These are phyloP conservation scores for Schizothecium vesticola DNA, from an alignment of 495 filamentous ascomycete genomes.

Conservation along the genomic window DNA sequence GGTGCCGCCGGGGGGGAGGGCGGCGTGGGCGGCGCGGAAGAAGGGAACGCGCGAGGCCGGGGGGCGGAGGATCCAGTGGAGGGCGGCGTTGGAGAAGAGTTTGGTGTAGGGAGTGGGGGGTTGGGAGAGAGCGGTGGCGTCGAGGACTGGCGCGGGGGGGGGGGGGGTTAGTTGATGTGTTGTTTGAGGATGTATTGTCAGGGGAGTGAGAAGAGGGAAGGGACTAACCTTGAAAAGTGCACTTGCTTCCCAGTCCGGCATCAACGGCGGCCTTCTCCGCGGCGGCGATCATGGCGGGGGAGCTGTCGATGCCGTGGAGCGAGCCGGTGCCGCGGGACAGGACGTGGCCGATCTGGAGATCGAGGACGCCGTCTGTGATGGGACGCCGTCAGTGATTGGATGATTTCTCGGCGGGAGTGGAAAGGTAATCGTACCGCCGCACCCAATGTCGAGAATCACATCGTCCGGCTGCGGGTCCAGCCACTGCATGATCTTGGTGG, in stretches of 20 bases:
- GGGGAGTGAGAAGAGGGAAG: no score
- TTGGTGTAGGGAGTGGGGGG: slow-evolving; percentile 45
- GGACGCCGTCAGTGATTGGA: neutral
- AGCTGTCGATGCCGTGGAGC: slow-evolving; percentile 63
- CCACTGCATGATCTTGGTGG: slow-evolving; percentile 58
- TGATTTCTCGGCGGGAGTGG: neutral
- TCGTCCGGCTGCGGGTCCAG: slow-evolving; percentile 58
- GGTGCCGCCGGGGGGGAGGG: slow-evolving; percentile 51
- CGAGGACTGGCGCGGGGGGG: slow-evolving; percentile 24
- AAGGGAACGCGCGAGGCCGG: slow-evolving; percentile 27
- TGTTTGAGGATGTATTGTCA: no score
- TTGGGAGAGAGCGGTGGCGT: slow-evolving; percentile 28
- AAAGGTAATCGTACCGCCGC: slow-evolving; percentile 48
- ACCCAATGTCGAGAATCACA: slow-evolving; percentile 66
- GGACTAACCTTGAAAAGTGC: slow-evolving; percentile 40
- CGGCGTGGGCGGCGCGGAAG: slow-evolving; percentile 44
- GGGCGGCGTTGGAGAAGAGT: slow-evolving; percentile 71
- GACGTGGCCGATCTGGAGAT: slow-evolving; percentile 46
- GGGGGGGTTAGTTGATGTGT: neutral
- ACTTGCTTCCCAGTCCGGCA: slow-evolving; percentile 21
- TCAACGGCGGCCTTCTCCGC: slow-evolving; percentile 35
- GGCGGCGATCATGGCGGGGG: slow-evolving; percentile 57
- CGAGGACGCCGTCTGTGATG: slow-evolving; percentile 57
- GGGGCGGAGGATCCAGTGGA: slow-evolving; percentile 68
- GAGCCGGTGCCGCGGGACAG: slow-evolving; percentile 35